Evolutionary conservation across 163 green algal species (phyloP), one percentile per base, ranked within the genome.

Genomic region (Volvox carteri): DNA sequence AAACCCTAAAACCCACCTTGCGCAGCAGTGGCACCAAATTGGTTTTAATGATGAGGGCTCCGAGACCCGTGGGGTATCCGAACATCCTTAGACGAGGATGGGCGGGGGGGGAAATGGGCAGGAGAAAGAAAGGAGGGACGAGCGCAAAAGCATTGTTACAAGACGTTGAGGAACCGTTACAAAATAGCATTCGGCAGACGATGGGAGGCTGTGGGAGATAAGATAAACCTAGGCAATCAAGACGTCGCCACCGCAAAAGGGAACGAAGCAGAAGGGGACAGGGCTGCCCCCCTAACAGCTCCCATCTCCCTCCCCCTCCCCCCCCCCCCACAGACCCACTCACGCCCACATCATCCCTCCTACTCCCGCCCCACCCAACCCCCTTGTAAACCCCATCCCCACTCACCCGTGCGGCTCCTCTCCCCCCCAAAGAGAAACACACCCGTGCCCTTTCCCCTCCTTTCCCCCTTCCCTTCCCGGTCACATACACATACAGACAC

Each of bases 21-120:
- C 92, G 46, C 76, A 97, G 77, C 42, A 95, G 73, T 23, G 95
- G 93, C 37, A 94, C 89, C 18, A 87, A 80, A 41, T 94, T 92
- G 16, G 92, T 93, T 28, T 92, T 89, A 30, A 96, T 91, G 39
- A 97, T 92, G 35, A 98, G 94, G 16, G 96, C 96, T 28, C 96
- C 96, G 23, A 98, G 90, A 33, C 96, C 96, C 1, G 96, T 97
- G 46, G 96, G 96, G 90, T 96, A 98, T 9, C 96, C 96, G 83
- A 98, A 98, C 90, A 95, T 94, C 90, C 96, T 96, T 19, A n/a
- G n/a, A n/a, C n/a, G n/a, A n/a, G n/a, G n/a, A n/a, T n/a, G n/a
- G n/a, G n/a, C n/a, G n/a, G n/a, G n/a, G n/a, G n/a, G n/a, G n/a
- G n/a, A n/a, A n/a, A n/a, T n/a, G n/a, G 62, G 62, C 16, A 19